Base-by-base conservation (phyloP, 345 rosid genomes). In the Hibiscus tridactylites region DNA sequence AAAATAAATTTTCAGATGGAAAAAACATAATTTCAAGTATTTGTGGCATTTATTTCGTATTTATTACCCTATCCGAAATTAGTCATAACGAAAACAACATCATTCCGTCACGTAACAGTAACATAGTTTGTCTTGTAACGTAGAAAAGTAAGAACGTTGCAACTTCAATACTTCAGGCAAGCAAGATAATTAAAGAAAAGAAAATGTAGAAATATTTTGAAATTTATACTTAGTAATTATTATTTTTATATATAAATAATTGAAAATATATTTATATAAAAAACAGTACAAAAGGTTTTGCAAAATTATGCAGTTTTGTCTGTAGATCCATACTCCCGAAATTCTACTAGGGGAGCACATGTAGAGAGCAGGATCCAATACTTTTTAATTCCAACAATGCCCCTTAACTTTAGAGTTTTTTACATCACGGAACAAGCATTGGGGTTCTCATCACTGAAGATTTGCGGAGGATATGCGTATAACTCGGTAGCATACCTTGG, bases 401-500 rank as follows among this genome's bases (percentile, higher is more conserved):
- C 62, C 62, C 50, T 72, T 3, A 29, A 21, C 24, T 12, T 29
- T 26, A 21, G 16, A 54, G 3, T 28, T 16, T 47, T 72, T 72
- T 72, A 72, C 75, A 72, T 72, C 0, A 72, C 68, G 13, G 52
- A 49, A 28, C 75, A 72, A 49, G 75, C 75, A 63, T 73, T 73
- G 15, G 75, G 75, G 46, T 73, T 73, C 53, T 73, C 75, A 8
- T 73, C 75, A 12, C 75, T 73, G 53, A 73, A 73, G 6, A 52
- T 52, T 50, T 73, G 75, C 3, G 75, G 75, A 4, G 75, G 86
- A 61, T 85, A 87, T 8, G 86, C 80, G 74, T 83, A 80, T 69
- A 81, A 5, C 60, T 88, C 97, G 86, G 82, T 79, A 0, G 83
- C 77, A 64, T 82, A 80, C 74, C 79, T 86, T 24, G 75, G 84